Percentiles rank a stretch among this genome's conserved stretches.
Conservation (phyloP, 495 filamentous ascomycete genomes). For the Daldinia bambusicola region DNA sequence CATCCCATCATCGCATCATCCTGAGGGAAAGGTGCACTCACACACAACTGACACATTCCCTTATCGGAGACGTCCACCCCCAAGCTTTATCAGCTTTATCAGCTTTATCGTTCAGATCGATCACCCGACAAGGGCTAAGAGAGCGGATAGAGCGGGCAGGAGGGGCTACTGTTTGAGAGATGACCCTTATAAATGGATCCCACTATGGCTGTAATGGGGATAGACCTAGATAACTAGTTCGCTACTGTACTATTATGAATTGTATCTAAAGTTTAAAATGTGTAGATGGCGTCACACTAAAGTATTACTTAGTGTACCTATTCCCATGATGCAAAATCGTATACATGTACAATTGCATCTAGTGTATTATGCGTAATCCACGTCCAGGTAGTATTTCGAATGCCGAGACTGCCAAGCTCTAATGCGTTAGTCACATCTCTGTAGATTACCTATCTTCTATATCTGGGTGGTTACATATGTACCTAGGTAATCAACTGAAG, state of each 20-base stretch:
- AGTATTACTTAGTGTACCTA: background rate
- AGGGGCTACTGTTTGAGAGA: constrained; percentile 17
- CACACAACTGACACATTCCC: background rate
- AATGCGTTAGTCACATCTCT: background rate
- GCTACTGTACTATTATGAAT: background rate
- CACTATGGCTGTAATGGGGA: background rate
- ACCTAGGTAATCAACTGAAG: too few species aligned
- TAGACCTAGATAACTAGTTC: background rate
- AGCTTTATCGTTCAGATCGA: background rate
- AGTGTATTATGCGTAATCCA: background rate
- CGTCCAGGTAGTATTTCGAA: background rate
- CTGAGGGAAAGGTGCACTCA: constrained; percentile 24
- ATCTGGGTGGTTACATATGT: too few species aligned
- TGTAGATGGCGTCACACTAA: background rate
- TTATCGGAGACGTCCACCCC: constrained; percentile 39
- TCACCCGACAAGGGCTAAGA: constrained; percentile 31
- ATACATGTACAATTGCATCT: too few species aligned
- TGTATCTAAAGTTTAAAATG: background rate
- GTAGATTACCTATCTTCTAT: too few species aligned
- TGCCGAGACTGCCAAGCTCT: background rate
- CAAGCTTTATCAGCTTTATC: constrained; percentile 31
- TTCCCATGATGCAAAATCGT: background rate
- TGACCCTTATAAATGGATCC: constrained; percentile 14
- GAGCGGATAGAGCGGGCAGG: constrained; percentile 13
- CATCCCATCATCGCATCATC: constrained; percentile 42